phyloP scores from a whole-genome alignment of 192 early-diverging fungal species.

The Podila clonocystis region DNA sequence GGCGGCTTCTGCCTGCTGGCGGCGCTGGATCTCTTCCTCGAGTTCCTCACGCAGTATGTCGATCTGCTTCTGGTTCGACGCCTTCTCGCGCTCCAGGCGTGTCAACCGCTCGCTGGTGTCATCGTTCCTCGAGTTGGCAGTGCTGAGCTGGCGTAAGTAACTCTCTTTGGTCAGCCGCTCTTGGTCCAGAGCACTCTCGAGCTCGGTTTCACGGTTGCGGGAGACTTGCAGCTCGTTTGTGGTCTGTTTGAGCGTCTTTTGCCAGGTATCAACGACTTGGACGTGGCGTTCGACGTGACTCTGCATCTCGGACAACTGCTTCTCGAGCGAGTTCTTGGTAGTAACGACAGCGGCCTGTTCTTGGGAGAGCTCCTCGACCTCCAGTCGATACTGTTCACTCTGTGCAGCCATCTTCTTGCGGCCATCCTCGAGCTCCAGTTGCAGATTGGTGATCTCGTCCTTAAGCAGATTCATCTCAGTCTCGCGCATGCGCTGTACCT shows the following conservation, averaged over 20 bases:
- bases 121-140: slow-evolving; percentile 48
- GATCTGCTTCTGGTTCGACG: slow-evolving; percentile 47
- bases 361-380: slow-evolving; percentile 61
- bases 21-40: slow-evolving; percentile 47
- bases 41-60: slow-evolving; percentile 45
- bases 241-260: slow-evolving; percentile 45
- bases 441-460: slow-evolving; percentile 56
- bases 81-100: slow-evolving; percentile 46
- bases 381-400: slow-evolving; percentile 58
- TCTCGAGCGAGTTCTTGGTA: slow-evolving; percentile 37
- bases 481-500: slow-evolving; percentile 69
- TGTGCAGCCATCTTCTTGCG: slow-evolving; percentile 54
- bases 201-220: slow-evolving; percentile 32
- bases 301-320: slow-evolving; percentile 42
- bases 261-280: slow-evolving; percentile 40
- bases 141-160: slow-evolving; percentile 41
- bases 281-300: slow-evolving; percentile 40
- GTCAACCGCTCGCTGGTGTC: slow-evolving; percentile 39
- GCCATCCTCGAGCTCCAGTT: slow-evolving; percentile 63
- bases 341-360: slow-evolving; percentile 20
- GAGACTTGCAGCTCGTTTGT: slow-evolving; percentile 45
- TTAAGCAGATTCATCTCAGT: slow-evolving; percentile 63
- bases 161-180: slow-evolving; percentile 50
- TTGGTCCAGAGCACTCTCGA: slow-evolving; percentile 44
- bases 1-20: slow-evolving; percentile 31